phyloP scores from a whole-genome alignment of 179 eudicot species.

The Beta macrorhiza region DNA sequence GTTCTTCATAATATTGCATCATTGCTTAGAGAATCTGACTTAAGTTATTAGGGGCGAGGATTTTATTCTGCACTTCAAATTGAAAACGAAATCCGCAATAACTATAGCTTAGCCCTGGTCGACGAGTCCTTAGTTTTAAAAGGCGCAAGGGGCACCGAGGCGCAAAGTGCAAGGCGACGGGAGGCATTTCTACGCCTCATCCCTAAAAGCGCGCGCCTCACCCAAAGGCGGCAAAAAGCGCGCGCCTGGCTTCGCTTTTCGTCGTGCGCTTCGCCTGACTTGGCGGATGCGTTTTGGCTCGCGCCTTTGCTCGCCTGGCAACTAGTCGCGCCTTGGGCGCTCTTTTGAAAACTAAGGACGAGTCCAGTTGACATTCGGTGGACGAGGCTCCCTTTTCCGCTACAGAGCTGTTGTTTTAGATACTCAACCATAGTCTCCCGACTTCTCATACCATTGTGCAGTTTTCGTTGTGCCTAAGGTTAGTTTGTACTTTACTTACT shows the following conservation, averaged over 20 bases:
- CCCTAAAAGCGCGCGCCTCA: too few relatives aligned
- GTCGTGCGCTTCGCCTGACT: too few relatives aligned
- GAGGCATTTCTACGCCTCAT: too few relatives aligned
- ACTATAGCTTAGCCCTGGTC: too few relatives aligned
- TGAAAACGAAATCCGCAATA: too few relatives aligned
- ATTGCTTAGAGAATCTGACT: background rate
- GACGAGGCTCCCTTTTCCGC: constrained; percentile 54
- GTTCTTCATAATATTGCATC: background rate
- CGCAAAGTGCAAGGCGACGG: too few relatives aligned
- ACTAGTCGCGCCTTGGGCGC: too few relatives aligned
- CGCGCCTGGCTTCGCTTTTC: constrained; percentile 2
- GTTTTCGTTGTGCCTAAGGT: constrained; percentile 90
- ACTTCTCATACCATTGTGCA: constrained; percentile 68
- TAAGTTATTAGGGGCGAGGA: constrained; percentile 52
- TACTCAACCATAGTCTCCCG: constrained; percentile 50
- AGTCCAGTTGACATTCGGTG: constrained; percentile 64
- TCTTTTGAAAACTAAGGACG: constrained; percentile 49
- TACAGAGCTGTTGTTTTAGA: constrained; percentile 87
- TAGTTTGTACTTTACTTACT: constrained; percentile 18
- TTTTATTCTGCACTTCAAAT: constrained; percentile 58
- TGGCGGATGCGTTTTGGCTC: constrained; percentile 35
- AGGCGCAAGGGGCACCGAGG: too few relatives aligned
- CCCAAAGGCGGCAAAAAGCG: too few relatives aligned
- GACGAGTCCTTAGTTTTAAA: too few relatives aligned
- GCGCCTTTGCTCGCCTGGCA: too few relatives aligned